Evolutionary conservation across 257 asterid species (phyloP).

Genomic region (Solanum clarkiae): DNA sequence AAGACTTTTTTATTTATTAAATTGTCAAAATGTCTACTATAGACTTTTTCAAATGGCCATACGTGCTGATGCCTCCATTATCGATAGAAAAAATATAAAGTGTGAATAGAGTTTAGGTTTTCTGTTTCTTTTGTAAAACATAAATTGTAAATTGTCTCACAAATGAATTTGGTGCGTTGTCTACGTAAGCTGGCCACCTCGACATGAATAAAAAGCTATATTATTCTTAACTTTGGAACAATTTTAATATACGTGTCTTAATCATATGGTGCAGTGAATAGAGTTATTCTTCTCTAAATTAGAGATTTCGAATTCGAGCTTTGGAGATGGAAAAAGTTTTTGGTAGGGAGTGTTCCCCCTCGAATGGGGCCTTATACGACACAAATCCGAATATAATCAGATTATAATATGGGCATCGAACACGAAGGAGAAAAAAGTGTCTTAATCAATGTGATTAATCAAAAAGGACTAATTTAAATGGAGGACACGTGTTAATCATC

Average conservation of each 20-base stretch:
- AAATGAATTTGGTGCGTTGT: not conserved
- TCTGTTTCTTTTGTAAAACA: not conserved
- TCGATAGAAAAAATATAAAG: not conserved
- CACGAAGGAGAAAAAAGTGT: not conserved
- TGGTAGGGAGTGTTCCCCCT: no score
- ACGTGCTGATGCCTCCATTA: not conserved
- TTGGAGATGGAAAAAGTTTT: no score
- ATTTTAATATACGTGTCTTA: not conserved
- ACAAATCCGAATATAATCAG: no score
- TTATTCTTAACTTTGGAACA: not conserved
- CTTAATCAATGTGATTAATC: not conserved
- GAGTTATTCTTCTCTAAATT: no score
- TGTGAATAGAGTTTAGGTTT: not conserved
- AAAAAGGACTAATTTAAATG: not conserved
- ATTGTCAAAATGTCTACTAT: not conserved
- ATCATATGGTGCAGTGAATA: not conserved
- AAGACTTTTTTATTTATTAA: not conserved
- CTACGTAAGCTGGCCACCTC: not conserved
- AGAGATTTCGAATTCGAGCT: no score
- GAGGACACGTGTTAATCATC: not conserved
- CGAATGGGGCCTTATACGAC: no score
- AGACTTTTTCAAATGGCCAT: not conserved
- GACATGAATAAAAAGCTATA: not conserved
- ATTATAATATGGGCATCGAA: no score
- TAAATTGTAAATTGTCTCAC: not conserved